Evolutionary conservation across 768 basidiomycete species (phyloP), one percentile per base, ranked within the genome.

Genomic region (Xerocomus potaroensis): DNA sequence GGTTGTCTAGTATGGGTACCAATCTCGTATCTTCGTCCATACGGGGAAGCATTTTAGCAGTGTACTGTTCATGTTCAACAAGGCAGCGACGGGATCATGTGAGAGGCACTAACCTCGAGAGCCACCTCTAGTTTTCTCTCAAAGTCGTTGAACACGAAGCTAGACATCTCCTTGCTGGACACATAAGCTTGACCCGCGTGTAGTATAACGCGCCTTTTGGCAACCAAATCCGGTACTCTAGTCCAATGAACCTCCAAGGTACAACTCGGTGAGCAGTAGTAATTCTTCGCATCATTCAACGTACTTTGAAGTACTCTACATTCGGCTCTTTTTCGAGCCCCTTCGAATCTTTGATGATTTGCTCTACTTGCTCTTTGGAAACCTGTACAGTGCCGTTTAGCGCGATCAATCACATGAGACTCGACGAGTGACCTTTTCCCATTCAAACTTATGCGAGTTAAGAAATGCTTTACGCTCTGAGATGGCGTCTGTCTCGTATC

Each of bases 11-110:
- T 44, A 99, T 80, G 16, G 94, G 94, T 5, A 91, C 67, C 9
- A 99, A 69, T 22, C 96, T 87, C 15, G 86, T 87, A 61, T 98
- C 96, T 66, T 97, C 95, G 58, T 98, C 94, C 49, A 99, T 74
- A 14, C 91, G 81, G 3, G 94, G 93, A 6, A 98, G 76, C 19
- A 83, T 79, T 62, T 85, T 87, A 4, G 92, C 83, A 6, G 94
- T 97, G 45, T 78, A 61, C 93, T 98, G 55, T 31, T 21, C 9
- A 10, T 40, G 29, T 15, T 66, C 38, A 64, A 42, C 15, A 33
- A 24, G 7, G 11, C 43, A 10, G 44, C 27, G 34, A 37, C 19
- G 37, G 29, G 21, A 34, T 33, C 18, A 14, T 26, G 32, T n/a
- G 9, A 38, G 19, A 24, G 27, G n/a, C 26, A 19, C 73, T 46